These are phyloP conservation scores for Chrysophaeum taylorii DNA, from an alignment of 352 stramenopile genomes.

Conservation along the genomic window DNA sequence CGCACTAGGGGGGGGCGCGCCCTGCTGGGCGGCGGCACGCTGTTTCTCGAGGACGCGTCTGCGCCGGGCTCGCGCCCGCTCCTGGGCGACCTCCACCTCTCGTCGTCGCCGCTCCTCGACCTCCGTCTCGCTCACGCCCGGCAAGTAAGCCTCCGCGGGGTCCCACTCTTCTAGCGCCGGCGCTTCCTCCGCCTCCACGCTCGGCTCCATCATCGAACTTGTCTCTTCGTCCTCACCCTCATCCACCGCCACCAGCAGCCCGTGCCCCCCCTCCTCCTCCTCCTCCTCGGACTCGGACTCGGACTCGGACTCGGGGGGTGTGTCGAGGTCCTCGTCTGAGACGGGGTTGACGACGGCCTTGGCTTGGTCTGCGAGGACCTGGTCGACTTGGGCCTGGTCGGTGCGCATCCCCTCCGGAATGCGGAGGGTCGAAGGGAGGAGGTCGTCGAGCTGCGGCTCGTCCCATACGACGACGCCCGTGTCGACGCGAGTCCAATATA, in stretches of 20 bases:
- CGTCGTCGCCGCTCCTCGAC: background rate
- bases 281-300: background rate
- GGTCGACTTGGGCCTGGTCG: background rate
- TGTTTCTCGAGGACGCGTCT: background rate
- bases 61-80: background rate
- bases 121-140: background rate
- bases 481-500: constrained; percentile 25
- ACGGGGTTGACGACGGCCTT: background rate
- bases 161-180: background rate
- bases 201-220: too few relatives aligned
- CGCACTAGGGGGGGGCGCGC: too few relatives aligned
- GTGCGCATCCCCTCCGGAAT: background rate
- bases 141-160: background rate
- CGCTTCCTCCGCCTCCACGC: too few relatives aligned
- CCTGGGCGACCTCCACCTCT: background rate
- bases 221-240: too few relatives aligned
- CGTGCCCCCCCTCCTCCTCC: background rate
- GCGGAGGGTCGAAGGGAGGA: background rate
- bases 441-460: constrained; percentile 18
- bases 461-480: constrained; percentile 23
- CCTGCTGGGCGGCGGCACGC: too few relatives aligned
- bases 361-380: background rate
- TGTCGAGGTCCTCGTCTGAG: background rate
- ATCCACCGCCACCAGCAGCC: too few relatives aligned
- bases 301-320: background rate